Conservation (phyloP, 2,329 filamentous ascomycete genomes). For the Tolypocladium pustulatum region DNA sequence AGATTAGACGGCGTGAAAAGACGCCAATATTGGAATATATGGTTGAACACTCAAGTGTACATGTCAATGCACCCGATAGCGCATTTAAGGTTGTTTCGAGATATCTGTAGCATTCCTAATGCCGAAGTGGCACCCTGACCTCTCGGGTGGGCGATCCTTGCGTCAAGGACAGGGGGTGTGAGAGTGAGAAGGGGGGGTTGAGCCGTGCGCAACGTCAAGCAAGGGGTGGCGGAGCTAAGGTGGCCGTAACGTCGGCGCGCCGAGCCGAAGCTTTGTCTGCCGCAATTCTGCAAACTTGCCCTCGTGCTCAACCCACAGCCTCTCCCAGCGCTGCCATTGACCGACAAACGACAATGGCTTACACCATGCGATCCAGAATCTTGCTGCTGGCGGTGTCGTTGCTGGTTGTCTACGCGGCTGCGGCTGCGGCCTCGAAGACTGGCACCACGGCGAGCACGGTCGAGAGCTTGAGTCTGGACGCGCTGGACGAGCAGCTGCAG, state of each 20-base stretch:
- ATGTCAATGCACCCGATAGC: neutral
- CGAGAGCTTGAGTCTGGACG: constrained; percentile 42
- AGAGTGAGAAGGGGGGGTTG: neutral
- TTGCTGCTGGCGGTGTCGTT: constrained; percentile 7
- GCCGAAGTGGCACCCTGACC: neutral
- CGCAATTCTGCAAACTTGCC: neutral
- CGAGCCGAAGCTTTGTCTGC: neutral
- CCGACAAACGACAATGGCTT: neutral
- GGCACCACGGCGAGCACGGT: constrained; percentile 6
- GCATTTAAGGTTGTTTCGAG: neutral
- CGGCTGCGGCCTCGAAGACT: constrained; percentile 12
- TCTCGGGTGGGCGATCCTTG: neutral
- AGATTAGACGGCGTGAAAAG: neutral
- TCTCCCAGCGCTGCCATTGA: neutral
- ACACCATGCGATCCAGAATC: neutral
- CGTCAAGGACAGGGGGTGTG: neutral
- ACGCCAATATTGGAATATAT: neutral
- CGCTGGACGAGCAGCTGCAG: constrained; percentile 69
- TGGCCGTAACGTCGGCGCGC: neutral
- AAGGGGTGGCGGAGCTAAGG: neutral
- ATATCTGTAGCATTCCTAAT: neutral
- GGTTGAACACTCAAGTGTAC: neutral
- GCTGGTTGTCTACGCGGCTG: constrained; percentile 14
- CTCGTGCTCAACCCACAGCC: neutral
- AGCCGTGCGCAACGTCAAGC: neutral